A percentile compares a stretch with the other conserved stretches of the same genome.
These are phyloP conservation scores for Flagelloscypha sp. DNA, from an alignment of 768 basidiomycete species.

Conservation along the genomic window DNA sequence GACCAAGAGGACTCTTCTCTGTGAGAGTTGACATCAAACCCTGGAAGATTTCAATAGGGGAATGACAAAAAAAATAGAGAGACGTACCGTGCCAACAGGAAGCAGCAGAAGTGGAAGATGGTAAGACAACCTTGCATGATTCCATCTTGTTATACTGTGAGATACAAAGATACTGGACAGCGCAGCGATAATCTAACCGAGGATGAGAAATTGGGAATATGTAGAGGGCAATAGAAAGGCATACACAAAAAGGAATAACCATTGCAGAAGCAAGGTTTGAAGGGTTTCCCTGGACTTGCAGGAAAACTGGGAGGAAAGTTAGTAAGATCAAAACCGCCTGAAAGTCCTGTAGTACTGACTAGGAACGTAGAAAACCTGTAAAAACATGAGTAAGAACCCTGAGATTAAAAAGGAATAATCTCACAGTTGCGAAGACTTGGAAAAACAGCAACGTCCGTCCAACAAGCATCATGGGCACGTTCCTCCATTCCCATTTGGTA, in stretches of 20 bases:
- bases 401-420: constrained; percentile 5
- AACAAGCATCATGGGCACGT: constrained; percentile 18
- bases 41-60: constrained; percentile 3
- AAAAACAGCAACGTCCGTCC: constrained; percentile 18
- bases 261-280: constrained; percentile 14
- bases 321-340: neutral
- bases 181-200: no score
- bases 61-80: neutral
- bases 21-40: constrained; percentile 17
- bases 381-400: no score
- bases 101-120: constrained; percentile 9
- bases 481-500: constrained; percentile 19
- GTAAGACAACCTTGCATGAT: no score
- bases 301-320: constrained; percentile 11
- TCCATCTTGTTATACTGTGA: no score
- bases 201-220: no score
- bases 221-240: no score
- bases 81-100: constrained; percentile 16
- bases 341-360: constrained; percentile 7
- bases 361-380: constrained; percentile 19
- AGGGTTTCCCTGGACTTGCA: constrained; percentile 17
- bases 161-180: no score
- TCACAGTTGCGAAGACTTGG: constrained; percentile 16
- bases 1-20: constrained; percentile 15
- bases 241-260: constrained; percentile 18